Evolutionary conservation across 768 basidiomycete genomes (phyloP), one percentile per base, ranked within the genome.

Genomic region (Tylopilus subfusipes): DNA sequence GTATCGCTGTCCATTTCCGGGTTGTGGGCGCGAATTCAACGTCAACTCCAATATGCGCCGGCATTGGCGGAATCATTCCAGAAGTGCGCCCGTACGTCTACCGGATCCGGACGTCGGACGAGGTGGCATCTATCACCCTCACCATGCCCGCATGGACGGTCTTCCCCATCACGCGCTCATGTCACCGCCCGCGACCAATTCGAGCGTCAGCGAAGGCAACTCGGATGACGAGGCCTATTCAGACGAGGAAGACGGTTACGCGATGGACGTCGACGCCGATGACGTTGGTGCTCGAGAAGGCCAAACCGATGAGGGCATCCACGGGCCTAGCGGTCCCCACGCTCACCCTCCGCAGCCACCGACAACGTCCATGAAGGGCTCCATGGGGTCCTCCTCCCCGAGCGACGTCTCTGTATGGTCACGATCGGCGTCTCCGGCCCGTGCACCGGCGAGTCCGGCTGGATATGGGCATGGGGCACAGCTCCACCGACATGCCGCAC

Each of bases 31-130:
- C 31, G 81, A 85, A 55, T 91, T 91, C 72, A 90, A 89, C 58
- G 90, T 90, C 44, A 88, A 89, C 65, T 88, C 86, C 0, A 92
- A 91, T 67, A 91, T 90, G 89, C 79, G 89, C 29, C 76, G 89
- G 6, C 89, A 91, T 62, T 85, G 83, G 65, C 76, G 87, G 42
- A 90, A 87, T 66, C 88, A 90, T 56, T 72, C 68, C 0, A 33
- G 67, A 48, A 70, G 62, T 46, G 60, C 60, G 0, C 55, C 69
- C 22, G 47, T 60, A 10, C 65, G 58, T 48, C 42, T 69, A 0
- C 58, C 63, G 0, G 69, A 71, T 50, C 31, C 52, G 27, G 63
- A 64, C 42, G 10, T 66, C 44, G 38, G 25, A 24, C 50, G 52
- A 0, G 16, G 42, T 36, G 57, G 48, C 44, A 30, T 51, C 6